phyloP scores from a whole-genome alignment of 2,329 filamentous ascomycete species.

The Trichoderma sp. region DNA sequence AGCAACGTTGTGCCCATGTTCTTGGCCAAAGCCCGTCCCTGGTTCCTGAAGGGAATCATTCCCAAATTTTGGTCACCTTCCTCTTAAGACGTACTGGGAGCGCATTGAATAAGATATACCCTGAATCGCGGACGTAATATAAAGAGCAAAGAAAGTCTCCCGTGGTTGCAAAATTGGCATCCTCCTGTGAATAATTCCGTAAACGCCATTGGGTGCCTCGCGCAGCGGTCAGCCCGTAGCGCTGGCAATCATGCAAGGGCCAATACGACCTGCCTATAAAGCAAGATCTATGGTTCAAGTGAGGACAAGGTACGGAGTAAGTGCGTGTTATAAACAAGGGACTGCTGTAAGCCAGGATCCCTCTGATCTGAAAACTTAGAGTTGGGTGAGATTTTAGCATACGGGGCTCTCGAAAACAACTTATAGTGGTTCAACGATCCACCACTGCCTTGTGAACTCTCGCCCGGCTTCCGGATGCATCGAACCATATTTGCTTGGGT shows the following conservation, averaged over 20 bases:
- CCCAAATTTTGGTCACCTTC: background rate
- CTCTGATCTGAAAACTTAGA: background rate
- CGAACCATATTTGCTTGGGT: background rate
- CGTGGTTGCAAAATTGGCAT: background rate
- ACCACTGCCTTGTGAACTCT: background rate
- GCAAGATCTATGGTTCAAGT: background rate
- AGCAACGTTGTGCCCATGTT: conserved; percentile 2
- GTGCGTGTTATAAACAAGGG: background rate
- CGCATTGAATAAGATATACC: background rate
- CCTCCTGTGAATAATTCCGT: background rate
- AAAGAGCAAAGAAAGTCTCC: too few relatives aligned
- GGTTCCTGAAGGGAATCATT: background rate
- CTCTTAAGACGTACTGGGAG: background rate
- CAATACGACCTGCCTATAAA: conserved; percentile 11
- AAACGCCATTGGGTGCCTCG: background rate
- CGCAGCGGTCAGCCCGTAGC: background rate
- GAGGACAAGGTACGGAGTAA: background rate
- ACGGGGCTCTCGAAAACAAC: background rate
- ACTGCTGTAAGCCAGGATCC: background rate
- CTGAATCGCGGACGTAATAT: background rate
- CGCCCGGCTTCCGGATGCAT: background rate
- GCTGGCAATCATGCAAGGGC: background rate
- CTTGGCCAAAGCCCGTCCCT: background rate
- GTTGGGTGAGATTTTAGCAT: conserved; percentile 16
- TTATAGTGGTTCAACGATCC: background rate